Base-by-base conservation (phyloP, 2,329 filamentous ascomycete genomes). In the Neonectria neomacrospora region DNA sequence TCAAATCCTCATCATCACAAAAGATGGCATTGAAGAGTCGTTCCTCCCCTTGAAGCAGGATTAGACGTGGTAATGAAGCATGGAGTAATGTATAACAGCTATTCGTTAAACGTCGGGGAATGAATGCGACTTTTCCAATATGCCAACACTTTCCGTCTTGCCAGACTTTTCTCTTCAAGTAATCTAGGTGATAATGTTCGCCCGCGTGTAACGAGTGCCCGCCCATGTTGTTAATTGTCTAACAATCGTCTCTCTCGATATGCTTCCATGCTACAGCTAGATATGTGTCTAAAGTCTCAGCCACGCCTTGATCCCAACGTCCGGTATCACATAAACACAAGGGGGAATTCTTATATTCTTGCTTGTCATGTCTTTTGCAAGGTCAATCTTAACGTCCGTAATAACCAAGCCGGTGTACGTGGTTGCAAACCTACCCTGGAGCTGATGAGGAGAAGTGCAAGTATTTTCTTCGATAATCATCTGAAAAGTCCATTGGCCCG, bases 1-100 rank as follows among this genome's bases (percentile, higher is more conserved):
- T 78, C 96, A 99, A 85, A 94, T 97, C 88, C 86, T 99, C 86
- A 89, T 96, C 72, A 93, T 98, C 75, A 97, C 94, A 52, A 88
- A 86, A 79, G 85, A 93, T 56, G 96, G 96, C 11, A 94, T 98
- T 75, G 87, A 96, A 82, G 96, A 99, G 85, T 87, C 88, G 54
- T 91, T 91, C 75, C 81, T 90, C 71, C 90, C 92, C 28, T 82
- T 99, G 83, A 99, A 99, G 92, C 90, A 90, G 83, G 94, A 97
- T 80, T 97, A 91, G 64, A 74, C 22, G 53, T 45, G 54, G 52
- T 53, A 30, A 51, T 59, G n/a, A 51, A 45, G 47, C 47, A 56
- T 54, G 54, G 54, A 67, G 64, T 61, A 67, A 71, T 79, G 76
- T 78, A 78, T 58, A 75, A 74, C 73, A 77, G 45, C 47, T 50